Evolutionary conservation across 2,329 filamentous ascomycete species (phyloP).

Genomic region (Reticulascus tulasneorum): DNA sequence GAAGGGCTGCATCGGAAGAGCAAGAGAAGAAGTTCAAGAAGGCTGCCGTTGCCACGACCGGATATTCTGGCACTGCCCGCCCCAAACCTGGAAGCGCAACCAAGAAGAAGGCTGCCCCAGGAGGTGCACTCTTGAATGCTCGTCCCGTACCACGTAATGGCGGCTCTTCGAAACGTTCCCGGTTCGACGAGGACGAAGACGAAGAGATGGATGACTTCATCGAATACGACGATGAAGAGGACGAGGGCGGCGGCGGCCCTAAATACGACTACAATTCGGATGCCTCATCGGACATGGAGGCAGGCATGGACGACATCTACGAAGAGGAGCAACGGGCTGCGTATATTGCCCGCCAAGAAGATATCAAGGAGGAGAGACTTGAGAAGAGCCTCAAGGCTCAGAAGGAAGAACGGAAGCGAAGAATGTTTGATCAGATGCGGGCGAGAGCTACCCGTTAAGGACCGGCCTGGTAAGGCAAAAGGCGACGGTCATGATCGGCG

Average conservation of each 20-base stretch:
- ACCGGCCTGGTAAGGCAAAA: neutral
- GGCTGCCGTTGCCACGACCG: conserved; percentile 57
- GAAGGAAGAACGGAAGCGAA: conserved; percentile 54
- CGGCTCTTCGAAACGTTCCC: conserved; percentile 26
- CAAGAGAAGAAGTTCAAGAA: conserved; percentile 59
- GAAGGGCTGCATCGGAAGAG: conserved; percentile 26
- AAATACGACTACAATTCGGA: conserved; percentile 58
- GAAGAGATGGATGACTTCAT: conserved; percentile 60
- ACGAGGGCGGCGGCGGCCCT: conserved; percentile 30
- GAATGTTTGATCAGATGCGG: conserved; percentile 23
- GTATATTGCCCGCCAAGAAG: conserved; percentile 61
- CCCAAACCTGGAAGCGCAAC: conserved; percentile 43
- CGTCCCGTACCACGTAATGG: conserved; percentile 17
- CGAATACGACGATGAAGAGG: conserved; percentile 57
- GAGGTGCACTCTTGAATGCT: conserved; percentile 35
- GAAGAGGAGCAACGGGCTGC: conserved; percentile 64
- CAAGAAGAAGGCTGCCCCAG: conserved; percentile 30
- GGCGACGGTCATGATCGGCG: conserved; percentile 1
- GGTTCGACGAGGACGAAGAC: conserved; percentile 58
- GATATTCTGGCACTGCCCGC: conserved; percentile 62
- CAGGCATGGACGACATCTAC: conserved; percentile 69
- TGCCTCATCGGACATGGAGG: conserved; percentile 74
- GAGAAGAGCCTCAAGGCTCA: conserved; percentile 59
- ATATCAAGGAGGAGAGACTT: conserved; percentile 59
- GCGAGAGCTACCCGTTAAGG: conserved; percentile 6